A percentile compares a stretch with the other conserved stretches of the same genome.
phyloP scores from a whole-genome alignment of 2,329 filamentous ascomycete genomes.

The Colletotrichum higginsianum region DNA sequence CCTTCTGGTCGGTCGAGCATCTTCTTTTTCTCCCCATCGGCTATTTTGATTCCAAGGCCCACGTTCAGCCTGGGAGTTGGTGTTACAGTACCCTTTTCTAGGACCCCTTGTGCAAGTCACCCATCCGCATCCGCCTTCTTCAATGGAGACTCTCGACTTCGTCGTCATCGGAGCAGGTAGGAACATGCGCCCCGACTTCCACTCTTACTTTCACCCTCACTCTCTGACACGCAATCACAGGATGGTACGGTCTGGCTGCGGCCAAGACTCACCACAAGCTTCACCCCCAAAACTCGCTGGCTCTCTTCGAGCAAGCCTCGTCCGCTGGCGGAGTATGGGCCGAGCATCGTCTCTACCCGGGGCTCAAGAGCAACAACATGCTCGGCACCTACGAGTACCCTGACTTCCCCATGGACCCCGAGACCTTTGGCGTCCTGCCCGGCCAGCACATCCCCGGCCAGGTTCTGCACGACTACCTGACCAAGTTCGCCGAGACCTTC shows the following conservation, averaged over 20 bases:
- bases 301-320: slow-evolving; percentile 70
- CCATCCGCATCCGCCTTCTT: not conserved
- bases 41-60: not conserved
- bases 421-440: slow-evolving; percentile 63
- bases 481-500: slow-evolving; percentile 60
- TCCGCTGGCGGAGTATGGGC: slow-evolving; percentile 81
- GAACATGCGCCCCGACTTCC: slow-evolving; percentile 34
- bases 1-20: not conserved
- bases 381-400: slow-evolving; percentile 80
- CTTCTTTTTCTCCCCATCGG: not conserved
- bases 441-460: slow-evolving; percentile 64
- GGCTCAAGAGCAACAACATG: slow-evolving; percentile 82
- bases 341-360: slow-evolving; percentile 75
- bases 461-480: slow-evolving; percentile 64
- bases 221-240: slow-evolving; percentile 45
- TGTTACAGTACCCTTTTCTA: not conserved
- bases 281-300: slow-evolving; percentile 69
- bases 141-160: slow-evolving; percentile 62
- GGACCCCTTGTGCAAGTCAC: not conserved
- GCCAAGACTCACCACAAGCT: slow-evolving; percentile 74
- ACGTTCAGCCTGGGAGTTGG: not conserved
- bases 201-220: slow-evolving; percentile 27
- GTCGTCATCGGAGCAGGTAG: slow-evolving; percentile 69
- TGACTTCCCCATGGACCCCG: slow-evolving; percentile 78
- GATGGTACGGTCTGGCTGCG: slow-evolving; percentile 70